Percentiles rank a stretch among this genome's conserved stretches.
Conservation (phyloP, 2,329 filamentous ascomycete genomes). For the Botrytis deweyae region DNA sequence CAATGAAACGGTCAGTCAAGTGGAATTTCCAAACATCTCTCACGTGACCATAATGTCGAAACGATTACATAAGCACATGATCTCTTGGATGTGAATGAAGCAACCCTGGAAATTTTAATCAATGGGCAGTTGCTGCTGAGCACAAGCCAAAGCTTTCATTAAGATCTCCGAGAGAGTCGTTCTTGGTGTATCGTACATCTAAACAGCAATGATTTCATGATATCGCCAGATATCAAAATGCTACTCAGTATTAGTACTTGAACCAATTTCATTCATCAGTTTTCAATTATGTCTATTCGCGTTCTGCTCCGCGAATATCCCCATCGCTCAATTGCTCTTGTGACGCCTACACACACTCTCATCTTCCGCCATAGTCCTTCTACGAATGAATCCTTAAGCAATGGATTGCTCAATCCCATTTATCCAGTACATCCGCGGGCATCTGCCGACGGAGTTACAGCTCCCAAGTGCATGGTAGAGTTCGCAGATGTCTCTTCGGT, state of each 20-base stretch:
- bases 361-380: slow-evolving; percentile 77
- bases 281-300: slow-evolving; percentile 38
- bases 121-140: slow-evolving; percentile 2
- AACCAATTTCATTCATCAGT: slow-evolving; percentile 20
- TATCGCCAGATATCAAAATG: slow-evolving; percentile 19
- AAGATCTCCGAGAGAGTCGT: neutral
- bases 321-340: slow-evolving; percentile 82
- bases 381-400: slow-evolving; percentile 57
- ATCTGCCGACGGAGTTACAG: slow-evolving; percentile 31
- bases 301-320: slow-evolving; percentile 71
- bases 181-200: slow-evolving; percentile 12
- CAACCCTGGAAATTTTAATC: neutral
- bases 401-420: slow-evolving; percentile 58
- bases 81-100: neutral
- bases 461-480: slow-evolving; percentile 74
- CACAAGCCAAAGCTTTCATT: neutral
- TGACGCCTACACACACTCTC: slow-evolving; percentile 74
- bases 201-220: slow-evolving; percentile 16
- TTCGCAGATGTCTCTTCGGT: slow-evolving; percentile 65
- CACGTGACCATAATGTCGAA: neutral
- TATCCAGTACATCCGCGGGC: slow-evolving; percentile 47
- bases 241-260: slow-evolving; percentile 19
- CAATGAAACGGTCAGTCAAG: neutral
- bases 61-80: neutral
- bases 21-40: neutral